phyloP scores from a whole-genome alignment of 2,329 filamentous ascomycete genomes.

The Domatiomyces catenatus region DNA sequence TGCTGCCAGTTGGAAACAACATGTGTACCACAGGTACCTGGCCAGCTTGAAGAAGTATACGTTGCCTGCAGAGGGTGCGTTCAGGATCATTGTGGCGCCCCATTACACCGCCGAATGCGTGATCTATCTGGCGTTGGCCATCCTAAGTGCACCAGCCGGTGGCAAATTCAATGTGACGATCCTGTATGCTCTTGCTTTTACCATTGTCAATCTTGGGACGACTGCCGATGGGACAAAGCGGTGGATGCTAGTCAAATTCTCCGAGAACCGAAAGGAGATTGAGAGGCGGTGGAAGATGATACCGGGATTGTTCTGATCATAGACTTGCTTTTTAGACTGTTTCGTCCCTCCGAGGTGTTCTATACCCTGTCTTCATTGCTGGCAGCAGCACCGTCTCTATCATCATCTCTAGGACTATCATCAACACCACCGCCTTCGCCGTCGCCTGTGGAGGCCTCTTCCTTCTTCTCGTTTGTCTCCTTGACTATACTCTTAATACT shows the following conservation, averaged over 20 bases:
- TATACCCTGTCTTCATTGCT: neutral
- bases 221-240: slow-evolving; percentile 62
- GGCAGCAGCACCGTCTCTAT: neutral
- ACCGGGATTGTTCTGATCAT: slow-evolving; percentile 4
- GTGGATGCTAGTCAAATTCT: slow-evolving; percentile 66
- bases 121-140: slow-evolving; percentile 64
- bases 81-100: slow-evolving; percentile 59
- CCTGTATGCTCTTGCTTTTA: slow-evolving; percentile 54
- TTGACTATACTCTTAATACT: slow-evolving; percentile 7
- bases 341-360: neutral
- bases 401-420: neutral
- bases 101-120: slow-evolving; percentile 84
- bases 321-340: neutral
- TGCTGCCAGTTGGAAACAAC: slow-evolving; percentile 56
- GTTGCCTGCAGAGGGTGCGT: slow-evolving; percentile 58
- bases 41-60: slow-evolving; percentile 65
- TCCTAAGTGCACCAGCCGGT: slow-evolving; percentile 56
- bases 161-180: slow-evolving; percentile 55
- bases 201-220: slow-evolving; percentile 61
- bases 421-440: neutral
- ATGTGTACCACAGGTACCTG: slow-evolving; percentile 56
- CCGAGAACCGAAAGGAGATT: slow-evolving; percentile 5
- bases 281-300: slow-evolving; percentile 9
- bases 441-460: neutral
- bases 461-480: slow-evolving; percentile 5